Conservation (phyloP, 345 rosid species). For the Corchorus olitorius region DNA sequence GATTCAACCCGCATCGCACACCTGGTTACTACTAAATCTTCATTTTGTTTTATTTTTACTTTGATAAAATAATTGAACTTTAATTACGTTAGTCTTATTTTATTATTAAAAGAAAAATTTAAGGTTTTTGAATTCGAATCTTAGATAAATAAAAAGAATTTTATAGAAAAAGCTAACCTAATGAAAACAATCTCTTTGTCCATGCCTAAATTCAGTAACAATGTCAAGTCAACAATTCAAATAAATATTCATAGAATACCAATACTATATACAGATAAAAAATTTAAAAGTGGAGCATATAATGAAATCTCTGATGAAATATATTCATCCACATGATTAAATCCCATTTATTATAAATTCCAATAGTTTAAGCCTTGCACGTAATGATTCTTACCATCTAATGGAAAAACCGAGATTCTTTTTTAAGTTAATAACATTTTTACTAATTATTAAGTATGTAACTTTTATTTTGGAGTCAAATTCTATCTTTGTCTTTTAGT, state of each 20-base stretch:
- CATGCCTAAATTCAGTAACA: neutral
- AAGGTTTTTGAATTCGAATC: too few relatives aligned
- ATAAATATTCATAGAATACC: neutral
- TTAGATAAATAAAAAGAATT: neutral
- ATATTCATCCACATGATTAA: conserved; percentile 1
- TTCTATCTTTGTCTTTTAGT: neutral
- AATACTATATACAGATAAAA: too few relatives aligned
- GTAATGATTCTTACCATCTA: conserved; percentile 10
- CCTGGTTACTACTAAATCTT: too few relatives aligned
- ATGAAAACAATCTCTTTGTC: neutral
- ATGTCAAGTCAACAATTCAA: neutral
- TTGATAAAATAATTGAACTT: too few relatives aligned
- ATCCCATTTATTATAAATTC: neutral
- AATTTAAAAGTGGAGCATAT: neutral
- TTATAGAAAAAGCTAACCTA: conserved; percentile 6
- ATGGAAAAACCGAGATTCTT: neutral
- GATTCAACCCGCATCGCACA: too few relatives aligned
- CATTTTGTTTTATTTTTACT: too few relatives aligned
- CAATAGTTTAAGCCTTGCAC: conserved; percentile 16
- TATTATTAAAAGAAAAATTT: too few relatives aligned
- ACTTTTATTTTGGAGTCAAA: neutral
- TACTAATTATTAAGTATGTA: neutral
- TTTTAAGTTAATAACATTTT: neutral
- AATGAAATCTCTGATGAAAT: neutral
- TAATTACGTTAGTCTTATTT: too few relatives aligned